phyloP scores from a whole-genome alignment of 2,329 filamentous ascomycete species.

The Coniochaeta sp. region DNA sequence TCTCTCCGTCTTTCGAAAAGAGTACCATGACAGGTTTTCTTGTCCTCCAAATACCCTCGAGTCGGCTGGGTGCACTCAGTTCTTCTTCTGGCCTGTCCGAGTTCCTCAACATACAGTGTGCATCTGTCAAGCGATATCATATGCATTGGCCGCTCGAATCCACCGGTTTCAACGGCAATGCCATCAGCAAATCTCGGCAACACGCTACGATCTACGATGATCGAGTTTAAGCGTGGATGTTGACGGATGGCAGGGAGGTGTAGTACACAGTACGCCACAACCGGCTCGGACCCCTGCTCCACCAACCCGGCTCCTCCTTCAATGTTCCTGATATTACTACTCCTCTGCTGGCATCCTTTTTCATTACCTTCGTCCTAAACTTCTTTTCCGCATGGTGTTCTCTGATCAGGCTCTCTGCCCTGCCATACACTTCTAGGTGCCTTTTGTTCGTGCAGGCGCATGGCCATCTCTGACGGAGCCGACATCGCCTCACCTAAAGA shows the following conservation, averaged over 20 bases:
- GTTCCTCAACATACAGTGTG: too few species aligned
- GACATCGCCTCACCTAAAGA: too few species aligned
- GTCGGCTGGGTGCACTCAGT: too few species aligned
- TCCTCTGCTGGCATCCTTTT: neutral
- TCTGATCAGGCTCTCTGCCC: too few species aligned
- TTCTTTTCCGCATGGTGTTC: neutral
- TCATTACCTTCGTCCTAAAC: neutral
- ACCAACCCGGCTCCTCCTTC: neutral
- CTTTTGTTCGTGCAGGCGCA: neutral
- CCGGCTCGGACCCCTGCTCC: neutral
- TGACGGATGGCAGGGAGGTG: neutral
- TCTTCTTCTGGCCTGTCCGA: too few species aligned
- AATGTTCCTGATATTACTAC: neutral
- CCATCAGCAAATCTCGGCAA: neutral
- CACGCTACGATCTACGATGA: neutral
- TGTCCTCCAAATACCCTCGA: too few species aligned
- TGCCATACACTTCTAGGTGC: neutral
- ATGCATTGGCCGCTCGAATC: neutral
- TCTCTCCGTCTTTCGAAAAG: too few species aligned
- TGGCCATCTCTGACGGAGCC: neutral
- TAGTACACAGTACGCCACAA: neutral
- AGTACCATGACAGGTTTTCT: too few species aligned
- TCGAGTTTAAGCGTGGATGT: neutral
- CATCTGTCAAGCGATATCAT: neutral
- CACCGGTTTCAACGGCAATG: neutral